These are phyloP conservation scores for Hymenoscyphus fructigenus DNA, from an alignment of 2,329 filamentous ascomycete genomes.

Conservation along the genomic window DNA sequence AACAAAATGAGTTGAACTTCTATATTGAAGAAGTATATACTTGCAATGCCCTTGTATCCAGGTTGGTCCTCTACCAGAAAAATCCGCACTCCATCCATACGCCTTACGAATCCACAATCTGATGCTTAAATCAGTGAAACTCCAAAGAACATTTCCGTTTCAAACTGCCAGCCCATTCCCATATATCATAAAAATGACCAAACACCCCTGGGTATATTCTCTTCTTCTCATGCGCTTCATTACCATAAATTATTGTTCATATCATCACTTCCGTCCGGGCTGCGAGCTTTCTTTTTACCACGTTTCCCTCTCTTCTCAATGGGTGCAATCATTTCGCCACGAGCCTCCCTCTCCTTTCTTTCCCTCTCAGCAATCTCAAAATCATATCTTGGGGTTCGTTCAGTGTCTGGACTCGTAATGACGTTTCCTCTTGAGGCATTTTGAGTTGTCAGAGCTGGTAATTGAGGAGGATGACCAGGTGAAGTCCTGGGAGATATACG, in stretches of 20 bases:
- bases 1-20: neutral
- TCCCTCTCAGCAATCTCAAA: conserved; percentile 19
- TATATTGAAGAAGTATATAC: neutral
- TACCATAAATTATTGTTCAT: conserved; percentile 22
- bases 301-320: conserved; percentile 6
- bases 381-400: conserved; percentile 17
- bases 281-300: conserved; percentile 6
- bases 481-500: neutral
- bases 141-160: neutral
- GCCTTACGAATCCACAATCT: neutral
- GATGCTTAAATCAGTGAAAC: neutral
- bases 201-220: conserved; percentile 5
- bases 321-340: neutral
- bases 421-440: conserved; percentile 8
- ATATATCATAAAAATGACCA: neutral
- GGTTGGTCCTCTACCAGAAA: neutral
- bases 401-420: conserved; percentile 10
- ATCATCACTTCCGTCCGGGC: conserved; percentile 25
- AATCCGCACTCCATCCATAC: neutral
- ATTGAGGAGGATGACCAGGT: neutral
- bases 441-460: conserved; percentile 6
- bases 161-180: neutral
- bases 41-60: neutral
- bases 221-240: neutral
- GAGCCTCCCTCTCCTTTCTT: conserved; percentile 11